Conservation (phyloP, 83 land plant genomes). For the Diphasiastrum complanatum region DNA sequence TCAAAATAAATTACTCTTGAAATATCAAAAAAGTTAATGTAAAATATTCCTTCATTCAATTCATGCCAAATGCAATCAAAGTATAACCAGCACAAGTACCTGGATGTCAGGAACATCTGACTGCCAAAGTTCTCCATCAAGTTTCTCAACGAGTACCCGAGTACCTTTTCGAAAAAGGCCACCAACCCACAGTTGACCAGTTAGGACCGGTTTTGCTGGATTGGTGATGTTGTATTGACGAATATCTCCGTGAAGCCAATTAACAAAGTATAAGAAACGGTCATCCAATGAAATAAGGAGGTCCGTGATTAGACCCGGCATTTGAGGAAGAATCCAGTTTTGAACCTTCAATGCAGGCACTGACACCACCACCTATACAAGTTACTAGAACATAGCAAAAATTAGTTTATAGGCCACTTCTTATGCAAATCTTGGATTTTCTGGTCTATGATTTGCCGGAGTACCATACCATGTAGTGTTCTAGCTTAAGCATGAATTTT, state of each 20-base stretch:
- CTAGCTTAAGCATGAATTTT: background rate
- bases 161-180: slow-evolving; percentile 8
- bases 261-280: slow-evolving; percentile 79
- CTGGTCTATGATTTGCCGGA: background rate
- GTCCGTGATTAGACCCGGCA: slow-evolving; percentile 14
- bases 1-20: too few species aligned
- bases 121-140: slow-evolving; percentile 64
- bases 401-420: too few species aligned
- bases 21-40: too few species aligned
- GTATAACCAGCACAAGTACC: slow-evolving; percentile 29
- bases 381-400: background rate
- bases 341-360: slow-evolving; percentile 6
- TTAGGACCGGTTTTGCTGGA: slow-evolving; percentile 5
- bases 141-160: slow-evolving; percentile 36
- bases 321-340: slow-evolving; percentile 14
- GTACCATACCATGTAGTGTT: background rate
- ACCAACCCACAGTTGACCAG: slow-evolving; percentile 12
- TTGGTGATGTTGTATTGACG: slow-evolving; percentile 9
- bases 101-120: slow-evolving; percentile 64
- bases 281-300: slow-evolving; percentile 68
- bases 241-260: slow-evolving; percentile 94
- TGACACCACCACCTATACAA: slow-evolving; percentile 33
- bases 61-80: too few species aligned
- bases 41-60: too few species aligned
- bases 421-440: too few species aligned